These are phyloP conservation scores for Mycosphaerella arachidis DNA, from an alignment of 2,329 filamentous ascomycete species.

Conservation along the genomic window DNA sequence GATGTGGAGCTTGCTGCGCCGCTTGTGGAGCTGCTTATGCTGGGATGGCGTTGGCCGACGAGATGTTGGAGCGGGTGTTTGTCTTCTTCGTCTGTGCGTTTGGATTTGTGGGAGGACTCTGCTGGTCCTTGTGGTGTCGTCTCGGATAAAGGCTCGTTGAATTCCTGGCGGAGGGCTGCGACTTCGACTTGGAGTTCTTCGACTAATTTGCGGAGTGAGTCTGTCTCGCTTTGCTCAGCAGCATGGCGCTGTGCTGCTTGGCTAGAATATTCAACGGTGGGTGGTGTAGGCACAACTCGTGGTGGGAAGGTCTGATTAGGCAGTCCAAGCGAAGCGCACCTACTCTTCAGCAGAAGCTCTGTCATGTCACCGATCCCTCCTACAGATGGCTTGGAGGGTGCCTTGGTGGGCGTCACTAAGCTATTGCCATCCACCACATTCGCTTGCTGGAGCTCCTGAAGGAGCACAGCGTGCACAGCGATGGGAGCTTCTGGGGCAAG, in stretches of 20 bases:
- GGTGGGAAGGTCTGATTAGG: neutral
- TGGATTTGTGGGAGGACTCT: neutral
- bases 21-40: neutral
- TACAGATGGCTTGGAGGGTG: neutral
- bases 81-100: neutral
- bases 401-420: neutral
- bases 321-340: neutral
- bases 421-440: neutral
- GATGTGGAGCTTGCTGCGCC: neutral
- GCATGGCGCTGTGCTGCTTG: neutral
- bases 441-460: neutral
- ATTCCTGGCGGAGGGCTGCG: neutral
- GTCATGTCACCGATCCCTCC: neutral
- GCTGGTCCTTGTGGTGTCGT: neutral
- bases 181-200: neutral
- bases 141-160: neutral
- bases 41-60: neutral
- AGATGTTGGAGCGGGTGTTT: neutral
- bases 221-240: neutral
- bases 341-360: neutral
- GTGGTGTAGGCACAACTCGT: neutral
- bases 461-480: neutral
- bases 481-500: neutral
- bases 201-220: neutral
- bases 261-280: neutral